Conservation (phyloP, 768 basidiomycete species). For the Tulasnella sp. region DNA sequence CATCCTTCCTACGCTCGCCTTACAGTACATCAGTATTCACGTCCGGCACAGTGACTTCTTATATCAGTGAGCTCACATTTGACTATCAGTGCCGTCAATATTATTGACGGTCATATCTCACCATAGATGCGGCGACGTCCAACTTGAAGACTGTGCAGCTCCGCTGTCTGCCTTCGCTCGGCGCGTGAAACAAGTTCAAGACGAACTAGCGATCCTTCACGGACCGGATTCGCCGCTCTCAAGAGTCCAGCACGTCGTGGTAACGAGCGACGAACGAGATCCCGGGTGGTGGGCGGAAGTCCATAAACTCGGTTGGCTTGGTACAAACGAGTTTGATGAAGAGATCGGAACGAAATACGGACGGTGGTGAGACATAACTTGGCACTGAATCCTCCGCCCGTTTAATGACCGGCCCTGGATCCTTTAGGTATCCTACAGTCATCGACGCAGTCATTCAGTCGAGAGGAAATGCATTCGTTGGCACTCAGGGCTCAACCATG, state of each 20-base stretch:
- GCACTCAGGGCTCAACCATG: slow-evolving; percentile 69
- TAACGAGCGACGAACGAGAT: slow-evolving; percentile 29
- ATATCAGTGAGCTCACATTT: neutral
- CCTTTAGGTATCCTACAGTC: slow-evolving; percentile 60
- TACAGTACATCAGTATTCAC: slow-evolving; percentile 5
- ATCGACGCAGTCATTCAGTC: slow-evolving; percentile 72
- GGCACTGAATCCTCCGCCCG: neutral
- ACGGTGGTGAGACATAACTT: neutral
- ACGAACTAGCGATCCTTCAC: neutral
- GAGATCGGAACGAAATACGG: neutral
- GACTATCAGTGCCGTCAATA: neutral
- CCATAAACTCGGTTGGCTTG: slow-evolving; percentile 16
- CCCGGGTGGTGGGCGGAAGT: slow-evolving; percentile 25
- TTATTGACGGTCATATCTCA: neutral
- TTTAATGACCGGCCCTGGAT: neutral
- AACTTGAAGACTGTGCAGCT: slow-evolving; percentile 21
- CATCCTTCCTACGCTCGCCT: neutral
- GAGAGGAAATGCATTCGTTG: slow-evolving; percentile 63
- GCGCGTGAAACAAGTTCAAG: slow-evolving; percentile 26
- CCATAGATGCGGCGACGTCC: neutral
- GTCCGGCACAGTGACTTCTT: slow-evolving; percentile 8
- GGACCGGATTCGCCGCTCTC: neutral
- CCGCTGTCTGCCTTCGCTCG: neutral
- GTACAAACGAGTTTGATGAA: slow-evolving; percentile 12
- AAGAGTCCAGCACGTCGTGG: slow-evolving; percentile 9